A percentile compares a stretch with the other conserved stretches of the same genome.
These are phyloP conservation scores for Botryotinia narcissicola DNA, from an alignment of 2,329 filamentous ascomycete genomes.

Conservation along the genomic window DNA sequence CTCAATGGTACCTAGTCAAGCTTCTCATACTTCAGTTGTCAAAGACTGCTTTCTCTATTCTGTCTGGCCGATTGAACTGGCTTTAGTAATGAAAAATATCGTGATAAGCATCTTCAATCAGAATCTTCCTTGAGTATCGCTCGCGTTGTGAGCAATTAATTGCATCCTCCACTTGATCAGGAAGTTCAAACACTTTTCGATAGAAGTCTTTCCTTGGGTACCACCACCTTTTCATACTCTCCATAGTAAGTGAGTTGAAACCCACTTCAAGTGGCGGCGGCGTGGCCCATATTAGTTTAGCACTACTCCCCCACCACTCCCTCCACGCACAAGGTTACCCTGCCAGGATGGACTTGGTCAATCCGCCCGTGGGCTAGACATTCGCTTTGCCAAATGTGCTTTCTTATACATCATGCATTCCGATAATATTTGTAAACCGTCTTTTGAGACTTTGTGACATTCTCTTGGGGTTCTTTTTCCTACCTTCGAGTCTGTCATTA, in stretches of 20 bases:
- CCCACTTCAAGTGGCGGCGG: constrained; percentile 23
- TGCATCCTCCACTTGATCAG: background rate
- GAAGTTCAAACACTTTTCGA: constrained; percentile 6
- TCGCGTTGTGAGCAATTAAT: constrained; percentile 9
- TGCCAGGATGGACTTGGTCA: constrained; percentile 27
- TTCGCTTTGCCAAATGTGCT: constrained; percentile 17
- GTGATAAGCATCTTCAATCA: background rate
- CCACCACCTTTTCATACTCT: constrained; percentile 13
- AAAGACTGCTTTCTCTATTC: constrained; percentile 22
- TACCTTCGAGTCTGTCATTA: constrained; percentile 30
- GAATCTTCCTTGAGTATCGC: background rate
- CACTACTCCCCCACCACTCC: constrained; percentile 21
- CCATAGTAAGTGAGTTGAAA: constrained; percentile 26
- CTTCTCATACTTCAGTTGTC: constrained; percentile 25
- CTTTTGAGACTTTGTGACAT: constrained; percentile 24
- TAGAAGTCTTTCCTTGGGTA: background rate
- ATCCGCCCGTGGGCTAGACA: constrained; percentile 34
- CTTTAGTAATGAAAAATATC: background rate
- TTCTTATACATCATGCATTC: constrained; percentile 39
- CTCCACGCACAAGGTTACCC: constrained; percentile 20
- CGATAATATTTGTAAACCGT: constrained; percentile 29
- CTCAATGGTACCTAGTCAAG: constrained; percentile 31
- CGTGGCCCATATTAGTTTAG: constrained; percentile 22
- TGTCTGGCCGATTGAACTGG: constrained; percentile 8
- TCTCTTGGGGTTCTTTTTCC: constrained; percentile 32